Base-by-base conservation (phyloP, 2,329 filamentous ascomycete species). In the Dothiorella sarmentorum region DNA sequence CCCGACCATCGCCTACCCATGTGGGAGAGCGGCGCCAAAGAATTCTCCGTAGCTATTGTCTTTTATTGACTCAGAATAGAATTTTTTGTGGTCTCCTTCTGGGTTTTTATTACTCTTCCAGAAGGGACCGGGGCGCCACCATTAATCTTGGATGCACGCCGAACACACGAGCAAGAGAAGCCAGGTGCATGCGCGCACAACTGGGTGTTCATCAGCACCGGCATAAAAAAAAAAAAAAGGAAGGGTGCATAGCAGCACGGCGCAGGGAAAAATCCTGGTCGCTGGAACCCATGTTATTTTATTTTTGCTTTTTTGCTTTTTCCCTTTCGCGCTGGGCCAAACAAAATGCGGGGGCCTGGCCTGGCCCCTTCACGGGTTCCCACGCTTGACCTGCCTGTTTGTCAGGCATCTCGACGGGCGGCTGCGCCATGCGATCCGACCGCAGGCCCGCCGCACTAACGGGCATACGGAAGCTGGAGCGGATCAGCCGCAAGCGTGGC, bases 401-500 rank as follows among this genome's bases (percentile, higher is more conserved):
- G 37, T 38, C 17, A 6, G 29, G 17, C 47, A 52, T 53, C 49
- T 40, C 49, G 10, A 24, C 35, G 29, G 49, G 29, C 49, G 49
- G 49, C 49, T 53, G 33, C 49, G 17, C 49, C 47, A 17, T 40
- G 49, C 49, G 49, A 53, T 53, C 49, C 40, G 49, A 53, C 49
- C 49, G 33, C 47, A 52, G 47, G 47, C 31, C 47, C 47, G 47
- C 47, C 47, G 47, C 33, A 24, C 40, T n/a, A 33, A 57, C 53
- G 53, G 53, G 53, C 42, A 44, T 22, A 33, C 53, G 53, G n/a
- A n/a, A n/a, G n/a, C n/a, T n/a, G n/a, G 53, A 56, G 53, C 43
- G 53, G 55, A 47, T 57, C 42, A 57, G 42, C 55, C 55, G 42
- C 53, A 56, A 45, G 53, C 53, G 49, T 26, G 40, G 42, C 18